These are phyloP conservation scores for Candida incommunis DNA, from an alignment of 805 yeast species.

Conservation along the genomic window DNA sequence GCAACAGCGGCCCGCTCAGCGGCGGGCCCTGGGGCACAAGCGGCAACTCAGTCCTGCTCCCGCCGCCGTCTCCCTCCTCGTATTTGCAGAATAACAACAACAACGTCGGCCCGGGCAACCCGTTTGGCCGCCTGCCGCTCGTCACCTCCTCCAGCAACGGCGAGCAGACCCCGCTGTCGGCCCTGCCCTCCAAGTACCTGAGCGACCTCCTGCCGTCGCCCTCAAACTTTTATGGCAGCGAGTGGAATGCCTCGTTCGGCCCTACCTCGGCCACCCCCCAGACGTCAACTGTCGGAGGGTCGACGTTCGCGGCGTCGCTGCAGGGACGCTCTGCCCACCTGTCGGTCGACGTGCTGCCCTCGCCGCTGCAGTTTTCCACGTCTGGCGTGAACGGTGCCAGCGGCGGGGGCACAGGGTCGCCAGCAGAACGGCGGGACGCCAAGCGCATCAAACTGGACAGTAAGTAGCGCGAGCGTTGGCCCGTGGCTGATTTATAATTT, in stretches of 20 bases:
- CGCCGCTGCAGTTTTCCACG: conserved; percentile 4
- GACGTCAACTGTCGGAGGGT: conserved; percentile 10
- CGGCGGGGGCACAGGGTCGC: not conserved
- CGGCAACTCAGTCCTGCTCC: conserved; percentile 15
- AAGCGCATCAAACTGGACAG: conserved; percentile 2
- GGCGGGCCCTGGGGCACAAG: conserved; percentile 15
- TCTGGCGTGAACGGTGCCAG: conserved; percentile 1
- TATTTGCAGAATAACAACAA: conserved; percentile 13
- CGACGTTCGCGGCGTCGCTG: conserved; percentile 5
- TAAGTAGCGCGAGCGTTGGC: no score
- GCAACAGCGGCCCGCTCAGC: conserved; percentile 6
- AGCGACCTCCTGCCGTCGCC: conserved; percentile 73
- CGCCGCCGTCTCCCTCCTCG: conserved; percentile 23
- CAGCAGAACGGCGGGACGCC: conserved; percentile 6
- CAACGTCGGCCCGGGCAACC: conserved; percentile 21
- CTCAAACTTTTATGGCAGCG: conserved; percentile 52
- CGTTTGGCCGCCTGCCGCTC: conserved; percentile 18
- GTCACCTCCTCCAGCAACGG: conserved; percentile 21
- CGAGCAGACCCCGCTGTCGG: conserved; percentile 58
- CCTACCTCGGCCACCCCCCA: conserved; percentile 7
- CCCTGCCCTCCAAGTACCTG: conserved; percentile 57
- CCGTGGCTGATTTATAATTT: no score
- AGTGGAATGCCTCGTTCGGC: conserved; percentile 35
- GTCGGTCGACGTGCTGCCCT: conserved; percentile 3
- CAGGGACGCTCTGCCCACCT: conserved; percentile 4